phyloP scores from a whole-genome alignment of 2,329 filamentous ascomycete genomes.

The Sphaerulina populicola region DNA sequence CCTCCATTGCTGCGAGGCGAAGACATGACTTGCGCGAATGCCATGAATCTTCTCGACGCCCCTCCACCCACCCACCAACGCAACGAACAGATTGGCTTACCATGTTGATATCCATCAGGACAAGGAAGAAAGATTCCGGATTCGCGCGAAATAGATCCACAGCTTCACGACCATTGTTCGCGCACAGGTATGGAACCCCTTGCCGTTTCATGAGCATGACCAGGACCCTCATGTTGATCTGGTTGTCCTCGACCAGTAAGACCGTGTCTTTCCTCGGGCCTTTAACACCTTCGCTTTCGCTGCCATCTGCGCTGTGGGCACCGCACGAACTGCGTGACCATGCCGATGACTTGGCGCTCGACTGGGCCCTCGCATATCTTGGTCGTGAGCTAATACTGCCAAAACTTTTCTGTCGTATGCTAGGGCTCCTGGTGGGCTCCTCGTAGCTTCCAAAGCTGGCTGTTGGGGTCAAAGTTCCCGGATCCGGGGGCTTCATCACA shows the following conservation, averaged over 20 bases:
- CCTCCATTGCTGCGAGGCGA: no score
- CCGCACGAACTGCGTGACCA: neutral
- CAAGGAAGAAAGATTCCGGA: slow-evolving; percentile 5
- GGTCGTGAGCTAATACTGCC: neutral
- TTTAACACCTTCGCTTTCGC: neutral
- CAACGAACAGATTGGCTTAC: slow-evolving; percentile 6
- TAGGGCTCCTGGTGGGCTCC: neutral
- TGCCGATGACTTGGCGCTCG: neutral
- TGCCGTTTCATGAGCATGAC: slow-evolving; percentile 20
- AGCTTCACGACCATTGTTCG: slow-evolving; percentile 15
- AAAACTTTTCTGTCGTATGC: neutral
- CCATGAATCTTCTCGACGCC: no score
- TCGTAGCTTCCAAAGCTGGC: neutral
- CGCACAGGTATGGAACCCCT: slow-evolving; percentile 8
- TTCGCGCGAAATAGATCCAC: slow-evolving; percentile 9
- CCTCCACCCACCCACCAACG: no score
- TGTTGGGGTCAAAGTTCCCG: neutral
- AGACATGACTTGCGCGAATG: no score
- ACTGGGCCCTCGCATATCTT: neutral
- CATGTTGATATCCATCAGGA: slow-evolving; percentile 35
- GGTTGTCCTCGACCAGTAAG: slow-evolving; percentile 26
- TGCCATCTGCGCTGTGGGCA: neutral
- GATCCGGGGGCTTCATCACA: neutral
- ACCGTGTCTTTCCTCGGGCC: slow-evolving; percentile 1
- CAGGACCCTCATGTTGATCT: slow-evolving; percentile 20